These are phyloP conservation scores for Cyclanthera cordifolia DNA, from an alignment of 306 rosid genomes.

Conservation along the genomic window DNA sequence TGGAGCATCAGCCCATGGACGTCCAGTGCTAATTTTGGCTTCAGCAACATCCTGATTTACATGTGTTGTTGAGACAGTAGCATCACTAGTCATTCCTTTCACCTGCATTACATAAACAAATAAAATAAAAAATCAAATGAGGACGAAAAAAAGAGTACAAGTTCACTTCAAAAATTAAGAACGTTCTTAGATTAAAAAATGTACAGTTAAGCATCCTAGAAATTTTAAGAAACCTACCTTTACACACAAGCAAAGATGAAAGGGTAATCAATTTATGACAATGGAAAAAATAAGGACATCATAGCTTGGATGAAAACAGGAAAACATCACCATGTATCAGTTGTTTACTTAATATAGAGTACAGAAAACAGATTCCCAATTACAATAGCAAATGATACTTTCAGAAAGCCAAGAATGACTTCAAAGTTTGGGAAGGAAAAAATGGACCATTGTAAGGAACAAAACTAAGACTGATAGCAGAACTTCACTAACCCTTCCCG, in stretches of 20 bases:
- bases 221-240: background rate
- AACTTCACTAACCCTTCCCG: constrained; percentile 48
- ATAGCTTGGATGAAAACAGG: background rate
- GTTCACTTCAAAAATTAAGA: background rate
- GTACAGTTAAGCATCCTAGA: background rate
- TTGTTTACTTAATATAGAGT: background rate
- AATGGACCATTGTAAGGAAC: background rate
- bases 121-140: background rate
- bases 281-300: background rate
- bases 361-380: background rate
- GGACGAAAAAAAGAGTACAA: background rate
- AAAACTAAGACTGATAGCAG: background rate
- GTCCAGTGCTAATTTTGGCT: constrained; percentile 34
- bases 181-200: background rate
- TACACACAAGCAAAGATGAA: background rate
- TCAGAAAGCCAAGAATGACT: background rate
- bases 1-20: constrained; percentile 59
- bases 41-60: constrained; percentile 33
- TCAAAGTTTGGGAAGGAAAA: background rate
- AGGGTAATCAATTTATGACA: background rate
- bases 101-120: constrained; percentile 30
- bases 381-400: background rate
- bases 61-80: constrained; percentile 32
- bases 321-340: background rate
- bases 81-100: constrained; percentile 44